Base-by-base conservation (phyloP, 2,329 filamentous ascomycete genomes). In the Colletotrichum incanum region DNA sequence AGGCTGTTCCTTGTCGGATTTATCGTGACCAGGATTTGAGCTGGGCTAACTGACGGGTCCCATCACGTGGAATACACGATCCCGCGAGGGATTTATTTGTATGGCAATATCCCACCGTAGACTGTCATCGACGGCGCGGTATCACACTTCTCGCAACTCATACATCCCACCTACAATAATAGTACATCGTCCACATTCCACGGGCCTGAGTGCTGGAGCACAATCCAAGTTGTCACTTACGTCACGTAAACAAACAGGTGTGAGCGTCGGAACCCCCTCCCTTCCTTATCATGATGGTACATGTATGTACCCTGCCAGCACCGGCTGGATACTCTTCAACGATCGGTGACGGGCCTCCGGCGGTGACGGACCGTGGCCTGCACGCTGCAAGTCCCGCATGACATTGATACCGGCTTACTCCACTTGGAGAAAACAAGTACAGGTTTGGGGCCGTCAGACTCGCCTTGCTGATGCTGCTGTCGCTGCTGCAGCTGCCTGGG, bases 381-480 rank as follows among this genome's bases (percentile, higher is more conserved):
- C 31, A 55, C 37, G 34, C 39, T 59, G 55, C 55, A 63, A 26
- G 60, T 43, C 60, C 59, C 45, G 59, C 59, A 37, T 39, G 14
- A n/a, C 50, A 39, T 50, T 37, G 59, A 14, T 23, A 62, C 39
- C 18, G 34, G 34, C 47, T 12, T 6, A 28, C 34, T 41, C n/a
- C 37, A 28, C 18, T 63, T 52, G 60, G 60, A 54, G 47, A 43
- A 49, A 41, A 16, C 47, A 54, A 18, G 45, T 11, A 26, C 7
- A 16, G 18, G 8, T 9, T 56, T 37, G 31, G 54, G 37, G 54
- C 12, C 39, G 31, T 56, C 20, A 28, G 54, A 39, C 37, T 28
- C 37, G 56, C 47, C n/a, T 49, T 26, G 47, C 47, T 12, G n/a
- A 5, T 11, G n/a, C 9, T 47, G 20, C 20, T 9, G 20, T 47